These are phyloP conservation scores for Zhuliangozyma blackwelliae DNA, from an alignment of 1,139 yeast species.

Conservation along the genomic window DNA sequence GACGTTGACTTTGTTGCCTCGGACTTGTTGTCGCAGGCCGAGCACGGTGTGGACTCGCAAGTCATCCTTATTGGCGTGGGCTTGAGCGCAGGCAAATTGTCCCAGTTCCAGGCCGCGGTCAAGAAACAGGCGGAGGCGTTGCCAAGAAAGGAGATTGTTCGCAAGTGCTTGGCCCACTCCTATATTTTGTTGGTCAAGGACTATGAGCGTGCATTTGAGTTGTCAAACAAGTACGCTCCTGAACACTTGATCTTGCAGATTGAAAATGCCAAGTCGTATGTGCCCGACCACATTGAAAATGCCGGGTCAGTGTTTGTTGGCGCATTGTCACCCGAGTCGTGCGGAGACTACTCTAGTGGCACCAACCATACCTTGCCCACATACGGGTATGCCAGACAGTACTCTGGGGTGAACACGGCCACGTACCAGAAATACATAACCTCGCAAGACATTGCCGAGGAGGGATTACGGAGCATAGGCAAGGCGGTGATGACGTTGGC, in stretches of 20 bases:
- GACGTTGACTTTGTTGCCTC: slow-evolving; percentile 96
- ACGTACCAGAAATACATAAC: slow-evolving; percentile 95
- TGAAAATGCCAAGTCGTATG: slow-evolving; percentile 67
- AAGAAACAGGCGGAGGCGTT: slow-evolving; percentile 77
- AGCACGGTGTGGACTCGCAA: slow-evolving; percentile 97
- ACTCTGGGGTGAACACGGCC: slow-evolving; percentile 94
- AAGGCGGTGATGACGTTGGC: slow-evolving; percentile 95
- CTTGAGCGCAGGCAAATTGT: slow-evolving; percentile 55
- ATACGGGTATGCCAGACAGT: slow-evolving; percentile 95
- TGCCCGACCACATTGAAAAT: slow-evolving; percentile 68
- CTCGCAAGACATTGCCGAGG: slow-evolving; percentile 80
- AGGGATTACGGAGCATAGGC: slow-evolving; percentile 85
- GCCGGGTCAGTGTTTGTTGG: slow-evolving; percentile 98
- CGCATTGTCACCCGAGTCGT: slow-evolving; percentile 91
- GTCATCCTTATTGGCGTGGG: slow-evolving; percentile 85
- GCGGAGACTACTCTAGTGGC: slow-evolving; percentile 98
- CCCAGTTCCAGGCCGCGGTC: slow-evolving; percentile 74
- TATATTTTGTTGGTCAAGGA: slow-evolving; percentile 65
- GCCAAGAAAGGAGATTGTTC: slow-evolving; percentile 91
- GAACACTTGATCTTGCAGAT: slow-evolving; percentile 94
- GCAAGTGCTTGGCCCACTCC: slow-evolving; percentile 89
- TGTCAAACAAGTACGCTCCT: slow-evolving; percentile 91
- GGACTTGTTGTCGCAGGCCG: slow-evolving; percentile 95
- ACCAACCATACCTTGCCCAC: slow-evolving; percentile 98
- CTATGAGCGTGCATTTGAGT: slow-evolving; percentile 71